phyloP scores from a whole-genome alignment of 2,329 filamentous ascomycete genomes.

The Westerdykella ornata region DNA sequence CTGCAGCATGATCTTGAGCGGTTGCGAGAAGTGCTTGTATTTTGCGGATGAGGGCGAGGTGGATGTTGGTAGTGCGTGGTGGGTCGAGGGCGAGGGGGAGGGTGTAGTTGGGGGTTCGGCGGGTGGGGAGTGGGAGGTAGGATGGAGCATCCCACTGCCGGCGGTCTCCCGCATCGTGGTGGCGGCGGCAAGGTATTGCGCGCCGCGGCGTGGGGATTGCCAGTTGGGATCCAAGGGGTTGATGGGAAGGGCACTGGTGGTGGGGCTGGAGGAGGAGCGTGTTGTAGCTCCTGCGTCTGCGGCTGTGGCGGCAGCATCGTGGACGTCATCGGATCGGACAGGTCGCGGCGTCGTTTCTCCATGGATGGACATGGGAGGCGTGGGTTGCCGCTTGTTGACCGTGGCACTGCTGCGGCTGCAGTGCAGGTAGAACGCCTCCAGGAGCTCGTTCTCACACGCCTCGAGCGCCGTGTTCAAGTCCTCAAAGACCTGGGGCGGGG shows the following conservation, averaged over 20 bases:
- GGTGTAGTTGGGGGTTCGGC: constrained; percentile 1
- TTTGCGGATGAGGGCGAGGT: constrained; percentile 41
- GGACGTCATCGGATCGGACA: constrained; percentile 4
- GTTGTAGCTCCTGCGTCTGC: background rate
- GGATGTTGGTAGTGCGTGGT: constrained; percentile 9
- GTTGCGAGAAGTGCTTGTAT: constrained; percentile 85
- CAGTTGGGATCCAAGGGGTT: constrained; percentile 48
- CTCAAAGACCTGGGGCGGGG: constrained; percentile 61
- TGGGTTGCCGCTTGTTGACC: constrained; percentile 40
- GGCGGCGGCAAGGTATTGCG: constrained; percentile 71
- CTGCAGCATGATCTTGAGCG: constrained; percentile 83
- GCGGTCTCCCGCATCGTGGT: constrained; percentile 65
- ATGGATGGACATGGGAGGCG: constrained; percentile 32
- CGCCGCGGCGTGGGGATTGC: constrained; percentile 72
- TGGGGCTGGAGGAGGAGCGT: constrained; percentile 16
- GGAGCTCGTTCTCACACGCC: constrained; percentile 86
- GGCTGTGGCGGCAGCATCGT: constrained; percentile 13
- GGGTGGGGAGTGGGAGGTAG: constrained; percentile 8
- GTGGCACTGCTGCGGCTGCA: constrained; percentile 16
- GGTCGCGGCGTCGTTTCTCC: constrained; percentile 7
- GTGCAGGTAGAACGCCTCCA: constrained; percentile 55
- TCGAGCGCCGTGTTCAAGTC: constrained; percentile 91
- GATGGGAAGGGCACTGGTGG: constrained; percentile 17
- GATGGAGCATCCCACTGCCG: constrained; percentile 1
- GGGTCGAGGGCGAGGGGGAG: constrained; percentile 7